Evolutionary conservation across 2,329 filamentous ascomycete species (phyloP).

Genomic region (Neoarthrinium moseri): DNA sequence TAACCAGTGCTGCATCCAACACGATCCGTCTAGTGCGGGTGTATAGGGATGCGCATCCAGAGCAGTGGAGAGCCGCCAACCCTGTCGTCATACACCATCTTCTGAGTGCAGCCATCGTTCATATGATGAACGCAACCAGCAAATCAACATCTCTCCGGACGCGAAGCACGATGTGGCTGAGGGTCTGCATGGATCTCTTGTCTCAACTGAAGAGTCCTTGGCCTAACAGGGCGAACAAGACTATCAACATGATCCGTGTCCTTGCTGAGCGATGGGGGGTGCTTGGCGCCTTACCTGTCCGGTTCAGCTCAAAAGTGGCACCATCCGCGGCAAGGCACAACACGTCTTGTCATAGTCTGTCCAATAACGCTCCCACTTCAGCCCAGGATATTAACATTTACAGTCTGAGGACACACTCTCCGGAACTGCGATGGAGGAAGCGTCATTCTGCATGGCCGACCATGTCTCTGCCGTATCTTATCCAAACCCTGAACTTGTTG

Average conservation of each 20-base stretch:
- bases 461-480: too few species aligned
- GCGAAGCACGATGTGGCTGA: slow-evolving; percentile 16
- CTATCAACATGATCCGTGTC: slow-evolving; percentile 5
- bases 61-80: slow-evolving; percentile 12
- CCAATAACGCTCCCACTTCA: too few species aligned
- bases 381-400: too few species aligned
- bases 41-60: slow-evolving; percentile 12
- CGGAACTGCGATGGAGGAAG: too few species aligned
- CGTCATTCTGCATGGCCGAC: too few species aligned
- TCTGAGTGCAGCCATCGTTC: slow-evolving; percentile 15
- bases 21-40: slow-evolving; percentile 11
- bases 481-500: too few species aligned
- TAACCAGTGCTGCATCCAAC: slow-evolving; percentile 13
- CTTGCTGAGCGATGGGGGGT: slow-evolving; percentile 4
- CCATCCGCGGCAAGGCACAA: too few species aligned
- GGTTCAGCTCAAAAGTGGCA: slow-evolving; percentile 6
- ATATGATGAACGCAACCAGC: slow-evolving; percentile 16
- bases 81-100: slow-evolving; percentile 16
- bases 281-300: slow-evolving; percentile 1
- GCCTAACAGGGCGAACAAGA: slow-evolving; percentile 1
- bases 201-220: slow-evolving; percentile 2
- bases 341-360: too few species aligned
- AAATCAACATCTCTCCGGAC: slow-evolving; percentile 10
- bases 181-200: slow-evolving; percentile 13
- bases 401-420: too few species aligned